Conservation (phyloP, 75 land plant genomes). For the Selaginella moellendorffii region DNA sequence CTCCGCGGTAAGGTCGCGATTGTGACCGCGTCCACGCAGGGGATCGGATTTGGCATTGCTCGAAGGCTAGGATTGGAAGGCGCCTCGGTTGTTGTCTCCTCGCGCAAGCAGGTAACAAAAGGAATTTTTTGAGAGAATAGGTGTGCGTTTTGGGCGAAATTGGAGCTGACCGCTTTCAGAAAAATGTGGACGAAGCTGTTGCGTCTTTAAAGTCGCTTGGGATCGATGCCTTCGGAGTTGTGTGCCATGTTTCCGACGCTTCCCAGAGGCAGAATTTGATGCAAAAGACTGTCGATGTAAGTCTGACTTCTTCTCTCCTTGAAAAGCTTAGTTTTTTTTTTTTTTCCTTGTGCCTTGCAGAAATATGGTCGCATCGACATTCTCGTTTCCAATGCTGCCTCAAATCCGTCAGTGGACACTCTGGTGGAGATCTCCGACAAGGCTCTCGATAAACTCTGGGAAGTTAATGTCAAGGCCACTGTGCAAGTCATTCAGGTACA, state of each 20-base stretch:
- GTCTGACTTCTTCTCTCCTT: no score
- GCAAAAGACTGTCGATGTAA: slow-evolving; percentile 50
- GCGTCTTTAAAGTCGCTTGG: slow-evolving; percentile 46
- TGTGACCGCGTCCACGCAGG: slow-evolving; percentile 96
- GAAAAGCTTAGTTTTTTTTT: no score
- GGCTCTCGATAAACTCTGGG: slow-evolving; percentile 91
- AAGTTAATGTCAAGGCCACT: slow-evolving; percentile 70
- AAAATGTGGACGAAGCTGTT: slow-evolving; percentile 87
- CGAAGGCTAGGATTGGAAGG: slow-evolving; percentile 79
- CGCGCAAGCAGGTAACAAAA: slow-evolving; percentile 71
- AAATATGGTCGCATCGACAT: slow-evolving; percentile 90
- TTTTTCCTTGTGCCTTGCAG: slow-evolving; percentile 20
- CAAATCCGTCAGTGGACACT: slow-evolving; percentile 54
- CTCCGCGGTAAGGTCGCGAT: slow-evolving; percentile 82
- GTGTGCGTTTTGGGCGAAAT: no score
- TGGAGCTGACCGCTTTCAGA: no score
- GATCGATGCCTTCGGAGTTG: slow-evolving; percentile 62
- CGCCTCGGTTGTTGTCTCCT: slow-evolving; percentile 83
- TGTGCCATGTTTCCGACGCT: slow-evolving; percentile 73
- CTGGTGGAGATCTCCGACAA: slow-evolving; percentile 48
- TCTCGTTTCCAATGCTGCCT: slow-evolving; percentile 92
- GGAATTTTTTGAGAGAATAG: no score
- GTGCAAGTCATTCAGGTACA: slow-evolving; percentile 70
- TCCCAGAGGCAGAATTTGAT: slow-evolving; percentile 66
- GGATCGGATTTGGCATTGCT: slow-evolving; percentile 86